Evolutionary conservation across 2,329 filamentous ascomycete species (phyloP), one percentile per base, ranked within the genome.

Genomic region (Pseudogymnoascus destructans): DNA sequence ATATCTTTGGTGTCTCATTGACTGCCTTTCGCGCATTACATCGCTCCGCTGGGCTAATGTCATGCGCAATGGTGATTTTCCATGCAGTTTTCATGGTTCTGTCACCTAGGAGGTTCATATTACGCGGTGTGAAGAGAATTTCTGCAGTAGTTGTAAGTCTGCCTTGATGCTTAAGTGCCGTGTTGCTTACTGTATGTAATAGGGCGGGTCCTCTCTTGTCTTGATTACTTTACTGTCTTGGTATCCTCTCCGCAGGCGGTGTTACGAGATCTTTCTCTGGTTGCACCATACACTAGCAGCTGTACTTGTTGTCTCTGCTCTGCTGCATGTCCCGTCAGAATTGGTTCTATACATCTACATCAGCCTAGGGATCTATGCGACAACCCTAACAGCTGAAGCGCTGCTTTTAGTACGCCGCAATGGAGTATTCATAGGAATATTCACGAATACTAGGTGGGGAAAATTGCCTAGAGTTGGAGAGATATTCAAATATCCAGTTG

Each of bases 331-430:
- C 11, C 17, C 55, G 11, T 57, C 23, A n/a, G 30, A 42, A 33
- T 54, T 55, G 30, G 61, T 66, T 32, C 56, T 59, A n/a, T 65
- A 63, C 55, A 35, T 65, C n/a, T 61, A 61, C 33, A 15, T 38
- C 35, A 15, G 15, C 35, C 35, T 38, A 38, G 35, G 35, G 8
- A 61, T 64, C 57, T 60, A 25, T 23, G 55, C 19, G 33, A 38
- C 15, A 38, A 38, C 35, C 35, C 8, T 38, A 38, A 38, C 35
- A 38, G 35, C 35, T 5, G 35, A 38, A 11, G 15, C 35, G 35
- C 35, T 38, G n/a, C 7, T 38, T 10, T 38, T 38, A 6, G 15
- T 4, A 19, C 35, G 15, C 35, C 35, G 15, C 3, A 38, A 38
- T 38, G 61, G 21, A 38, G 21, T 57, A 58, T 57, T 60, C 35